Base-by-base conservation (phyloP, 441 rosid genomes). In the Sinapis alba region DNA sequence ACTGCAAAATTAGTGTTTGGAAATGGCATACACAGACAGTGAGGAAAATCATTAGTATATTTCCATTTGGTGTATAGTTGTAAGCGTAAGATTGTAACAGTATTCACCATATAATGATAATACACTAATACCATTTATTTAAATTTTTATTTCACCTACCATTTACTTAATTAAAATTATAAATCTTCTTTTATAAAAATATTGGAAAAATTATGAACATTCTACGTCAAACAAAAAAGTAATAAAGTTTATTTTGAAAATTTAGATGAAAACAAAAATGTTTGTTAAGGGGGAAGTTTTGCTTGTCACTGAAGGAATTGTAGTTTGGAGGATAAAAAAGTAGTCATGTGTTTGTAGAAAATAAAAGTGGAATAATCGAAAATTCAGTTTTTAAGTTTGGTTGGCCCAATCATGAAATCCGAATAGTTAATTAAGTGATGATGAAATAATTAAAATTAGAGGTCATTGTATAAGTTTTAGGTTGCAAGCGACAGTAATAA, bases 251-350 rank as follows among this genome's bases (percentile, higher is more conserved):
- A 50, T 16, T 16, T 50, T 50, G 56, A 50, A 50, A 50, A 50
- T 18, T 50, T 26, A 36, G 62, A 68, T 79, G 51, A 59, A 68
- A 68, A 75, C 54, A 73, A 66, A 63, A 50, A 58, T 53, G 80
- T 68, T 72, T 66, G 82, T 77, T 73, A 67, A 45, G 32, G 69
- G 68, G 13, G 13, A 28, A 50, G 53, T 69, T 74, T 81, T 83
- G 91, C 85, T 86, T 89, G 82, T 74, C 57, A 63, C 72, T 76
- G 34, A 84, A 83, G 89, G 41, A 72, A 76, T 79, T 26, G 81
- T 65, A 60, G 45, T 70, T 19, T 71, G 43, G 71, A 58, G 67
- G 63, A 72, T 70, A 75, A 70, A 71, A 36, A 53, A 69, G 68
- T 76, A 26, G 19, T 54, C 45, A 34, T 62, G 34, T 75, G 57